A percentile compares a stretch with the other conserved stretches of the same genome.
phyloP scores from a whole-genome alignment of 768 basidiomycete species.

The Suillus discolor region DNA sequence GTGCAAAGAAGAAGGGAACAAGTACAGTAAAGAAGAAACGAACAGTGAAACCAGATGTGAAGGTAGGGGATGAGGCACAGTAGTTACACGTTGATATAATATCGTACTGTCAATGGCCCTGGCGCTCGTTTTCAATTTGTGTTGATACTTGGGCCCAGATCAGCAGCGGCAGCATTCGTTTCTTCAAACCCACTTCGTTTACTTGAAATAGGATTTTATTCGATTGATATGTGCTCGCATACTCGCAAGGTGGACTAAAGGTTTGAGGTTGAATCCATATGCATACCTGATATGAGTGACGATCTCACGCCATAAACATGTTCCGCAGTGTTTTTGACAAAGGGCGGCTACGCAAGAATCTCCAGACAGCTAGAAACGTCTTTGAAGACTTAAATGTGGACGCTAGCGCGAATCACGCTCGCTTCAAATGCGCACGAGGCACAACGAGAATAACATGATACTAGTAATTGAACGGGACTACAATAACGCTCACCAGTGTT shows the following conservation, averaged over 20 bases:
- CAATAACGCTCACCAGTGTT: too few relatives aligned
- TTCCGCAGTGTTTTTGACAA: too few relatives aligned
- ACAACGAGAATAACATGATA: too few relatives aligned
- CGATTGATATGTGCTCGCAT: not conserved
- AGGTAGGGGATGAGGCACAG: not conserved
- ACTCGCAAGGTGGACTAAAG: not conserved
- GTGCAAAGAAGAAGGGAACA: conserved; percentile 63
- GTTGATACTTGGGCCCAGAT: not conserved
- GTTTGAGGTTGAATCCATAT: not conserved
- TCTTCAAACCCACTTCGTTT: not conserved
- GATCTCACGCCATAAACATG: too few relatives aligned
- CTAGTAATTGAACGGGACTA: too few relatives aligned
- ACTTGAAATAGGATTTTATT: not conserved
- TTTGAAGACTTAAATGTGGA: too few relatives aligned
- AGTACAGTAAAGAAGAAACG: conserved; percentile 68
- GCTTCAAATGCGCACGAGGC: too few relatives aligned
- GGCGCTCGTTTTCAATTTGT: not conserved
- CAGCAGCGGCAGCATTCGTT: not conserved
- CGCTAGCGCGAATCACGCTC: too few relatives aligned
- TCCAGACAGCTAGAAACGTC: too few relatives aligned
- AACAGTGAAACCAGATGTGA: conserved; percentile 35
- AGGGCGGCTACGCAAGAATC: too few relatives aligned
- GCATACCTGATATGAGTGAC: not conserved
- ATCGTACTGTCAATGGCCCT: not conserved
- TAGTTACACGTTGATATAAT: not conserved